Conservation (phyloP, 768 basidiomycete genomes). For the Russula vinacea region DNA sequence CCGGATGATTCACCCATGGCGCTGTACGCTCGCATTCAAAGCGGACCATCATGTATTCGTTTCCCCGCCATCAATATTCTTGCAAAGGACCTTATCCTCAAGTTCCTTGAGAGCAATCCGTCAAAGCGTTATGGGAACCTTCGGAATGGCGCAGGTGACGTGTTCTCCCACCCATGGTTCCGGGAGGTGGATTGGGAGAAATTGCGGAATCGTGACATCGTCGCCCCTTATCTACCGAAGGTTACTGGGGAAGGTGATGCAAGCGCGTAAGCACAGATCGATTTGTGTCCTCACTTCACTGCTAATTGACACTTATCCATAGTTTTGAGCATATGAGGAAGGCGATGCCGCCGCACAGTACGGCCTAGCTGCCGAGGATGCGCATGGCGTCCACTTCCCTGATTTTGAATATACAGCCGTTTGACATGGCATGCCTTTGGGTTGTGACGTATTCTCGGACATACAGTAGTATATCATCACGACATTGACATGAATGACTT, state of each 20-base stretch:
- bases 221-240: constrained; percentile 91
- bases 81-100: constrained; percentile 85
- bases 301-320: constrained; percentile 9
- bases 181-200: constrained; percentile 89
- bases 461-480: constrained; percentile 8
- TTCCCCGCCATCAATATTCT: constrained; percentile 78
- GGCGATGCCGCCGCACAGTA: constrained; percentile 61
- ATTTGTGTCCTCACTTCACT: neutral
- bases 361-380: constrained; percentile 55
- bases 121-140: constrained; percentile 88
- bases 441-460: constrained; percentile 1
- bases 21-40: constrained; percentile 88
- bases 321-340: constrained; percentile 82
- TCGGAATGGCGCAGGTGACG: constrained; percentile 82
- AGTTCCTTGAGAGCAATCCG: constrained; percentile 86
- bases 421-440: constrained; percentile 9
- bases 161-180: constrained; percentile 93
- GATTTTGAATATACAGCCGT: constrained; percentile 70
- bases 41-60: constrained; percentile 66
- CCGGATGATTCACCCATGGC: constrained; percentile 76
- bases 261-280: constrained; percentile 68
- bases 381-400: constrained; percentile 66
- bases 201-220: constrained; percentile 79
- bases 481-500: constrained; percentile 23
- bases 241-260: constrained; percentile 93